Percentiles rank a stretch among this genome's conserved stretches.
Conservation (phyloP, 2,329 filamentous ascomycete genomes). For the Alternaria panax region DNA sequence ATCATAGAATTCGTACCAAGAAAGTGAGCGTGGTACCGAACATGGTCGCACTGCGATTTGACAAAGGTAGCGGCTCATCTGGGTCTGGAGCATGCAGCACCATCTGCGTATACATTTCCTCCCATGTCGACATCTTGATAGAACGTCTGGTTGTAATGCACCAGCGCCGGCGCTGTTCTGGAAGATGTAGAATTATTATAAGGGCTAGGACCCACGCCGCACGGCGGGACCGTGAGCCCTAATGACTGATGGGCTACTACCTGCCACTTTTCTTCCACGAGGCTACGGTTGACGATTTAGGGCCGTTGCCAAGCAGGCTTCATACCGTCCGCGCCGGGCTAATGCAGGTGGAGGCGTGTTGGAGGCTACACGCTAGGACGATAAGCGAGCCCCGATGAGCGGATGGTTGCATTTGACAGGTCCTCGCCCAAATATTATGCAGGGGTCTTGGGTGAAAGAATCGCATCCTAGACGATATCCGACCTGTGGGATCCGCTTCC, state of each 20-base stretch:
- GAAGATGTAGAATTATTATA: conserved; percentile 4
- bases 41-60: conserved; percentile 38
- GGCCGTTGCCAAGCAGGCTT: conserved; percentile 13
- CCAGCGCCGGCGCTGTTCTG: conserved; percentile 9
- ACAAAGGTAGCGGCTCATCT: conserved; percentile 36
- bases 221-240: conserved; percentile 6
- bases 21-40: conserved; percentile 36
- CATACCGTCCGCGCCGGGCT: conserved; percentile 9
- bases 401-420: conserved; percentile 16
- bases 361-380: conserved; percentile 4
- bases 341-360: conserved; percentile 4
- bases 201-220: not conserved
- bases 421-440: conserved; percentile 6
- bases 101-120: conserved; percentile 27
- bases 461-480: not conserved
- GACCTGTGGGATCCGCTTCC: conserved; percentile 1
- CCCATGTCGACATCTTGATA: conserved; percentile 25
- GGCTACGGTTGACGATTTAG: conserved; percentile 9
- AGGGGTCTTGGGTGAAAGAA: not conserved
- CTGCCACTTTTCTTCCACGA: conserved; percentile 3
- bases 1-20: conserved; percentile 25
- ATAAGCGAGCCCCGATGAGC: conserved; percentile 6
- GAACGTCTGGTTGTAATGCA: conserved; percentile 3
- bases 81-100: conserved; percentile 34
- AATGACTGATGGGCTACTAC: conserved; percentile 9